phyloP scores from a whole-genome alignment of 192 early-diverging fungal genomes.

The Geosiphon pyriformis region DNA sequence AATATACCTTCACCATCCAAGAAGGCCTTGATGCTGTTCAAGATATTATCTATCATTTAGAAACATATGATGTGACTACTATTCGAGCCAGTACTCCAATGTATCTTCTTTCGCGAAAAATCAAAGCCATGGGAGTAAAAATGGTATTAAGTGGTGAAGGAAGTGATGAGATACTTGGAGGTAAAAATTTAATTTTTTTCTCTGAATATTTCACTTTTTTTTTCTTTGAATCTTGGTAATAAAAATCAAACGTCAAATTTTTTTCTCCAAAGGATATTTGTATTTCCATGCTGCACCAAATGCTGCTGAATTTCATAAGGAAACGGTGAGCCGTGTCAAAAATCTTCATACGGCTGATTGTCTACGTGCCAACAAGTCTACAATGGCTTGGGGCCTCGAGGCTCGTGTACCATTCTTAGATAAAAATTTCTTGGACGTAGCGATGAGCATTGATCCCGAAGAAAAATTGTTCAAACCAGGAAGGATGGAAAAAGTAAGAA shows the following conservation, averaged over 20 bases:
- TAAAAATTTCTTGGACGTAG: slow-evolving; percentile 84
- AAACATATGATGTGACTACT: slow-evolving; percentile 99
- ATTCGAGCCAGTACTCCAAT: slow-evolving; percentile 98
- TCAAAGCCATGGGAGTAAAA: slow-evolving; percentile 98
- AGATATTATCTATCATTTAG: slow-evolving; percentile 95
- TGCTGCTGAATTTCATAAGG: slow-evolving; percentile 78
- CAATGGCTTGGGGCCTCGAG: slow-evolving; percentile 99
- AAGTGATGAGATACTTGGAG: slow-evolving; percentile 91
- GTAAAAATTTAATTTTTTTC: slow-evolving; percentile 3
- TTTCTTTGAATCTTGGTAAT: neutral
- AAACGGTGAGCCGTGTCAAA: slow-evolving; percentile 88
- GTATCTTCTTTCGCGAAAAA: slow-evolving; percentile 96
- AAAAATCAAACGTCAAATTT: neutral
- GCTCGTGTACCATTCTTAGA: slow-evolving; percentile 98
- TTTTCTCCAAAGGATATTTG: slow-evolving; percentile 66
- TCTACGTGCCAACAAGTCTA: slow-evolving; percentile 98
- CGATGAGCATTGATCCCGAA: slow-evolving; percentile 82
- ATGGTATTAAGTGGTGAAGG: slow-evolving; percentile 99
- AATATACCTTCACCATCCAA: slow-evolving; percentile 92
- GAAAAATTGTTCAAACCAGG: slow-evolving; percentile 75
- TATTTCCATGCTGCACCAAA: slow-evolving; percentile 94
- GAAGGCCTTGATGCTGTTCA: slow-evolving; percentile 93
- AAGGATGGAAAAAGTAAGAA: slow-evolving; percentile 73
- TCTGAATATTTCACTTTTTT: neutral
- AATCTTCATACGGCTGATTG: slow-evolving; percentile 96